Evolutionary conservation across 495 filamentous ascomycete genomes (phyloP).

Genomic region (Hypomontagnella monticulosa): DNA sequence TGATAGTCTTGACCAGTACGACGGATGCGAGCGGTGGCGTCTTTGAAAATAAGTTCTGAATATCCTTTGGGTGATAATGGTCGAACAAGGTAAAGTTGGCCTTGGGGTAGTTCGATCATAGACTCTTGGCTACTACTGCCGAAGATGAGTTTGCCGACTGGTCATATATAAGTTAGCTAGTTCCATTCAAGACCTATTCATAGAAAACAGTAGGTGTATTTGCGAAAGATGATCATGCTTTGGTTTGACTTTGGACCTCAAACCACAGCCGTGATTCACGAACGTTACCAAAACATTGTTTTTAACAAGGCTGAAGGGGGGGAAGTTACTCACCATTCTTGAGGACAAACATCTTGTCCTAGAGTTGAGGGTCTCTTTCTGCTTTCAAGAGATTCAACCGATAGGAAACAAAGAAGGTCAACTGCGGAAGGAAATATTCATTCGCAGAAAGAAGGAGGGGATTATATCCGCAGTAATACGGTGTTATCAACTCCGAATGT

Average conservation of each 20-base stretch:
- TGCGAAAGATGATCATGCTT: neutral
- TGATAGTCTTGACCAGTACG: conserved; percentile 93
- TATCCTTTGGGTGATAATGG: conserved; percentile 96
- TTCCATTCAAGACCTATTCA: neutral
- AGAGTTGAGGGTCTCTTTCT: neutral
- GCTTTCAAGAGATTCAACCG: conserved; percentile 1
- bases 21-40: conserved; percentile 90
- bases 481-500: conserved; percentile 21
- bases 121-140: conserved; percentile 89
- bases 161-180: conserved; percentile 25
- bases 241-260: neutral
- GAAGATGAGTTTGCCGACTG: conserved; percentile 93
- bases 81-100: conserved; percentile 95
- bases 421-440: neutral
- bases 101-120: conserved; percentile 92
- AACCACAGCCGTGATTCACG: neutral
- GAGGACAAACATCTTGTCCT: conserved; percentile 50
- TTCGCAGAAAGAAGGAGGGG: conserved; percentile 3
- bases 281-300: conserved; percentile 3
- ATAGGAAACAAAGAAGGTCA: neutral
- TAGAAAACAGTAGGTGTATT: neutral
- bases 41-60: conserved; percentile 98
- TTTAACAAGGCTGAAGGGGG: conserved; percentile 7
- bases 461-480: no score
- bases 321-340: conserved; percentile 45